phyloP scores from a whole-genome alignment of 1,139 yeast species.

The Kurtzmaniella quercitrusa region DNA sequence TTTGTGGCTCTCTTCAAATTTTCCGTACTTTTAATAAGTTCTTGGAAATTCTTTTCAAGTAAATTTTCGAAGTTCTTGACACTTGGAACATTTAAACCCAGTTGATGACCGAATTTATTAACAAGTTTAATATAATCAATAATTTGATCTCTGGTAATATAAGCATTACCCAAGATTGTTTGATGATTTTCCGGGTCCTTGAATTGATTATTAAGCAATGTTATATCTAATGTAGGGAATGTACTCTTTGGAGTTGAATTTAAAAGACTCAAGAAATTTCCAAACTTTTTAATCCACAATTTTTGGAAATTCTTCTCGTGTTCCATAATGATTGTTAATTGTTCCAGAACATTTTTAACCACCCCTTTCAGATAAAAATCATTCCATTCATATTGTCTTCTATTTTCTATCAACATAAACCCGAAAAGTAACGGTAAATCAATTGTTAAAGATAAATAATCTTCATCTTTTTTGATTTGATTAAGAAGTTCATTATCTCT shows the following conservation, averaged over 20 bases:
- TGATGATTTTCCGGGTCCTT: conserved; percentile 10
- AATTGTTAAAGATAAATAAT: conserved; percentile 49
- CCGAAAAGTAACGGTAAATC: conserved; percentile 85
- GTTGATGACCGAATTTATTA: conserved; percentile 12
- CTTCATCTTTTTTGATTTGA: conserved; percentile 36
- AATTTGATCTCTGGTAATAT: conserved; percentile 40
- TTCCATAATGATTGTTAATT: conserved; percentile 52
- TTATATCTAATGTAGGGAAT: conserved; percentile 40
- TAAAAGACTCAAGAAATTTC: conserved; percentile 37
- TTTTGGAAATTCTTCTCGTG: conserved; percentile 55
- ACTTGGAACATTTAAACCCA: conserved; percentile 10
- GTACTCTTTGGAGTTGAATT: conserved; percentile 12
- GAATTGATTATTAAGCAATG: conserved; percentile 20
- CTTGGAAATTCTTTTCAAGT: conserved; percentile 46
- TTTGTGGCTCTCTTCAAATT: conserved; percentile 37
- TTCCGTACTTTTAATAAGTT: conserved; percentile 36
- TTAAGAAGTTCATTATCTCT: conserved; percentile 20
- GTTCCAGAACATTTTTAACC: conserved; percentile 52
- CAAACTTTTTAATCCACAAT: conserved; percentile 64
- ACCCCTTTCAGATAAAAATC: conserved; percentile 48
- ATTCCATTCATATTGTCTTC: conserved; percentile 69
- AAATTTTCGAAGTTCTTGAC: conserved; percentile 30
- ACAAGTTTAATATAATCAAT: conserved; percentile 28
- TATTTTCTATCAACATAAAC: conserved; percentile 61
- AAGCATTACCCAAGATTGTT: conserved; percentile 18